Base-by-base conservation (phyloP, 129 eudicot species). In the Chrysanthemum lavandulifolium region DNA sequence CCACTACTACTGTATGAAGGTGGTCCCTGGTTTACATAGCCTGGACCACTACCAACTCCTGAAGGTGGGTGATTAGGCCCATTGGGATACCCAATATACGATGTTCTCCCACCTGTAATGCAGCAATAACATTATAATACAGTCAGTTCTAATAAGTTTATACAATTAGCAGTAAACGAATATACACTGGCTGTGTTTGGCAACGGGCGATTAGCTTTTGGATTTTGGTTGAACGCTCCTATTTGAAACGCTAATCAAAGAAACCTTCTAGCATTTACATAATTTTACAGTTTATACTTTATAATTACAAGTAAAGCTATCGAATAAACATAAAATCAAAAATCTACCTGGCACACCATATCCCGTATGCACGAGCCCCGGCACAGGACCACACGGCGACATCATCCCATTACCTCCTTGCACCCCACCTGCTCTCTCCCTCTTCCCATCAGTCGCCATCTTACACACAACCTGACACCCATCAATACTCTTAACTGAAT, bases 391-490 rank as follows among this genome's bases (percentile, higher is more conserved):
- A 55, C 21, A n/a, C n/a, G 71, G 61, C 50, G 73, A 60, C 78
- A 27, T 58, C 60, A n/a, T 67, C 80, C 47, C 47, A 40, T 29
- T 29, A 33, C 81, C 75, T 58, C 13, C 55, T 3, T 53, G 43
- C 19, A 65, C 56, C 52, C 79, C 85, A 52, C 80, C 67, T 7
- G 7, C 5, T 76, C 82, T 84, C 78, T 78, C 85, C n/a, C 85
- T 89, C 87, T 87, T 89, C 64, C 95, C 95, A 82, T 92, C 98
- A 2, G 88, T 86, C 14, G 98, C 98, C 83, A 87, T 69, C 68
- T 92, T 92, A 84, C 98, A 92, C 71, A 85, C 68, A 61, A 92
- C 85, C 74, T 92, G 98, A 52, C 83, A 81, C 50, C 95, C 98
- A 72, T 92, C 98, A 61, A 92, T 74, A 19, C 64, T 80, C 81